These are phyloP conservation scores for Passalora sequoiae DNA, from an alignment of 2,329 filamentous ascomycete species.

Conservation along the genomic window DNA sequence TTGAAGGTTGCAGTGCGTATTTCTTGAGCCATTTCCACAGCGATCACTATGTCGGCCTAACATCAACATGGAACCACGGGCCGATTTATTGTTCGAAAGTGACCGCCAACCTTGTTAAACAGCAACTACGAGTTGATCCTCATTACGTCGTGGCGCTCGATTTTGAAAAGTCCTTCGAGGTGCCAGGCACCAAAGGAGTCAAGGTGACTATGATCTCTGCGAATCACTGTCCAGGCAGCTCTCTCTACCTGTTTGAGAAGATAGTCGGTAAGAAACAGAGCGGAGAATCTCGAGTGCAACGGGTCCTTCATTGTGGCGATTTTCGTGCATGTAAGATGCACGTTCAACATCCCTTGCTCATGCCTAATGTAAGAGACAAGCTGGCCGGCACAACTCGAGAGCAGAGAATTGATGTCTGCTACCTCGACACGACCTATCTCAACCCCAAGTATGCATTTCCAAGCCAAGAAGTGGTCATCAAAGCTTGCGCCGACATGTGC, in stretches of 20 bases:
- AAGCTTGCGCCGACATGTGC: constrained; percentile 82
- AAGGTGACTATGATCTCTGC: constrained; percentile 91
- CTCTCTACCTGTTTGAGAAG: constrained; percentile 89
- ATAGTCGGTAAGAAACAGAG: constrained; percentile 55
- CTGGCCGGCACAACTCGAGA: constrained; percentile 66
- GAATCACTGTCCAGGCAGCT: constrained; percentile 94
- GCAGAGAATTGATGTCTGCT: constrained; percentile 91
- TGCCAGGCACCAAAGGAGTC: constrained; percentile 77
- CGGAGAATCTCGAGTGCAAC: constrained; percentile 55
- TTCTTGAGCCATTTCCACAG: constrained; percentile 98
- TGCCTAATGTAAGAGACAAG: constrained; percentile 66
- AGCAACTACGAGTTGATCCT: constrained; percentile 77
- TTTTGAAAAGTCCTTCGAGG: constrained; percentile 72
- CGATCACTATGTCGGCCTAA: constrained; percentile 91
- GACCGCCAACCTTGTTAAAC: constrained; percentile 81
- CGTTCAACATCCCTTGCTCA: constrained; percentile 72
- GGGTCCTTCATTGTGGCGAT: constrained; percentile 91
- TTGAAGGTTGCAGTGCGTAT: constrained; percentile 87
- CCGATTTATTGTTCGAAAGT: constrained; percentile 95
- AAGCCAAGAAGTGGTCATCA: constrained; percentile 78
- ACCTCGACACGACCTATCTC: constrained; percentile 94
- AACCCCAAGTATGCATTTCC: constrained; percentile 95
- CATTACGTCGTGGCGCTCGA: constrained; percentile 81
- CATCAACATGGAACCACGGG: constrained; percentile 81
- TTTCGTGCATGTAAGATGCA: constrained; percentile 87